Conservation (phyloP, 352 stramenopile species). For the Globisporangium cylindrosporum region DNA sequence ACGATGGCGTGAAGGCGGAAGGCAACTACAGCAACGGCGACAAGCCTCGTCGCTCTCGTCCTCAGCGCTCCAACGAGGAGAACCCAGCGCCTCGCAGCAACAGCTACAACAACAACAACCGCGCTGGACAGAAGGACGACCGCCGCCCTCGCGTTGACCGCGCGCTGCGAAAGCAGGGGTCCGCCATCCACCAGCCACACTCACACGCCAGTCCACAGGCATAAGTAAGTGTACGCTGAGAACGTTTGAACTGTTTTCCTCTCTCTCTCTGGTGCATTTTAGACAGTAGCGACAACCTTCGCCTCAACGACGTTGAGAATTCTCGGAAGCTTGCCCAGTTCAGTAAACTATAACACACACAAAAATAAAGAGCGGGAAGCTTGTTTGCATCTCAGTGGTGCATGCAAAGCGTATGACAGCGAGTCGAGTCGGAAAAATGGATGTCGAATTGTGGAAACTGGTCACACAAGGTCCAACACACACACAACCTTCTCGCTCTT, state of each 20-base stretch:
- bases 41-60: slow-evolving; percentile 35
- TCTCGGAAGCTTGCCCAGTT: neutral
- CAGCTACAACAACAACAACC: slow-evolving; percentile 21
- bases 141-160: slow-evolving; percentile 37
- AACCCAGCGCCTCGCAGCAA: slow-evolving; percentile 18
- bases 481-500: slow-evolving; percentile 6
- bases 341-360: neutral
- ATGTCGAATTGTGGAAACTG: neutral
- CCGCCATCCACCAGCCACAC: slow-evolving; percentile 25
- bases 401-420: neutral
- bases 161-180: slow-evolving; percentile 35
- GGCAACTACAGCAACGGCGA: slow-evolving; percentile 8
- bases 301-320: neutral
- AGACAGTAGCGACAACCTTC: slow-evolving; percentile 9
- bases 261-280: slow-evolving; percentile 5
- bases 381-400: neutral
- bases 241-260: neutral
- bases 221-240: neutral
- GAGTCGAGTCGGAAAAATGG: neutral
- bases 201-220: slow-evolving; percentile 20
- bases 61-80: slow-evolving; percentile 28
- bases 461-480: neutral
- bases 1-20: slow-evolving; percentile 12
- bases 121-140: slow-evolving; percentile 29
- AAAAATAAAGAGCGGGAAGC: neutral